Evolutionary conservation across 1,284 basidiomycete genomes (phyloP).

Genomic region (Cronartium quercuum): DNA sequence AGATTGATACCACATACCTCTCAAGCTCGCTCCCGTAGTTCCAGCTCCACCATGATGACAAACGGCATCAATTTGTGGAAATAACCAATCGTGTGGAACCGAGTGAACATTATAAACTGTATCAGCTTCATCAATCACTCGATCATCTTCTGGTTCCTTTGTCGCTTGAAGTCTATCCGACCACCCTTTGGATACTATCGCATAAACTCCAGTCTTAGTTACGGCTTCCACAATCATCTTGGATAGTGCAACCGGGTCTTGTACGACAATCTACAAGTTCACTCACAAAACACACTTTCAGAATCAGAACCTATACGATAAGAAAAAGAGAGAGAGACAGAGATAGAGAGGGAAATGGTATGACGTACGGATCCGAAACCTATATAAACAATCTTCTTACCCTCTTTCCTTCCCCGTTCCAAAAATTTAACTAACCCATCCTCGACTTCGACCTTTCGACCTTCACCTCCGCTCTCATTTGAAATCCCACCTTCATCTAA

Average conservation of each 20-base stretch:
- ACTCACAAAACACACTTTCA: slow-evolving; percentile 49
- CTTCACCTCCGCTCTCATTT: slow-evolving; percentile 12
- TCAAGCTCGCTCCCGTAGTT: slow-evolving; percentile 83
- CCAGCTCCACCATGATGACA: slow-evolving; percentile 97
- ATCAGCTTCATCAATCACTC: slow-evolving; percentile 7
- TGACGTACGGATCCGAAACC: slow-evolving; percentile 73
- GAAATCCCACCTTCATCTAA: slow-evolving; percentile 33
- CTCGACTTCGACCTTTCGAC: slow-evolving; percentile 69
- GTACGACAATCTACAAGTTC: slow-evolving; percentile 78
- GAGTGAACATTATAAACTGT: slow-evolving; percentile 60
- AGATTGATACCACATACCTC: slow-evolving; percentile 57
- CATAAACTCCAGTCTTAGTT: slow-evolving; percentile 52
- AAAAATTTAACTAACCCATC: slow-evolving; percentile 74
- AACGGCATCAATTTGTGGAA: slow-evolving; percentile 84
- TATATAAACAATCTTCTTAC: slow-evolving; percentile 92
- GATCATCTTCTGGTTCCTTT: slow-evolving; percentile 42
- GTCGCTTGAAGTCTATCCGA: slow-evolving; percentile 65
- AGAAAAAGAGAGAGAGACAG: background rate
- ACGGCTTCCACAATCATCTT: slow-evolving; percentile 83
- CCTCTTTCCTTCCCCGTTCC: slow-evolving; percentile 61
- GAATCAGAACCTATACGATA: background rate
- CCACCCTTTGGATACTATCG: slow-evolving; percentile 95
- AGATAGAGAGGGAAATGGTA: background rate
- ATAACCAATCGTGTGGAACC: slow-evolving; percentile 95
- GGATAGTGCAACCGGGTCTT: slow-evolving; percentile 86